Conservation (phyloP, 106 monocot genomes). For the Allium fistulosum region DNA sequence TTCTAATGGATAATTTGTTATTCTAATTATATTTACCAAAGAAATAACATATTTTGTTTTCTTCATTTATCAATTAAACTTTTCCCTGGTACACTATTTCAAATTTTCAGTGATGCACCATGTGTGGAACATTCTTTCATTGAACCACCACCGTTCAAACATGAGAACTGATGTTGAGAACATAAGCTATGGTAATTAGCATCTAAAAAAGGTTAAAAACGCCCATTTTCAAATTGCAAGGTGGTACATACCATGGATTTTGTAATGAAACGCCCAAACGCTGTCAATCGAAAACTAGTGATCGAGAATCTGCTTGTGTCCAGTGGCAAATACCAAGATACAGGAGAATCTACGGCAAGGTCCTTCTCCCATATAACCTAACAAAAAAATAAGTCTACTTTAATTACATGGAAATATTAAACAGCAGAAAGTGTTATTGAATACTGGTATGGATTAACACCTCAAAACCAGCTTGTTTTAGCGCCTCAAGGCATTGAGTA, state of each 20-base stretch:
- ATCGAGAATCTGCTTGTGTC: constrained; percentile 72
- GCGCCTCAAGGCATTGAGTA: constrained; percentile 68
- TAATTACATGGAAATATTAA: not conserved
- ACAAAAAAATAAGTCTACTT: not conserved
- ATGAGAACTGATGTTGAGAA: too few species aligned
- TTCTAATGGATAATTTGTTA: too few species aligned
- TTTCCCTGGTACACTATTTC: not conserved
- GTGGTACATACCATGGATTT: constrained; percentile 47
- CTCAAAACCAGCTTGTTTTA: constrained; percentile 91
- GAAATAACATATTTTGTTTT: too few species aligned
- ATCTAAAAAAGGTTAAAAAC: too few species aligned
- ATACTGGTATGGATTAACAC: constrained; percentile 16
- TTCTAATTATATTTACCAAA: too few species aligned
- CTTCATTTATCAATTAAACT: not conserved
- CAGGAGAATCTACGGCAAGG: constrained; percentile 76
- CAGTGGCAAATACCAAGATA: constrained; percentile 87
- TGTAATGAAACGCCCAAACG: constrained; percentile 70
- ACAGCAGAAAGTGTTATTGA: not conserved
- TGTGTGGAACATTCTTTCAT: too few species aligned
- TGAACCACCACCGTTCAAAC: too few species aligned
- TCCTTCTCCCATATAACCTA: constrained; percentile 88
- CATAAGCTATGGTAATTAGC: too few species aligned
- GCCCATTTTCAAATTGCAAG: too few species aligned
- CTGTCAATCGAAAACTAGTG: constrained; percentile 79
- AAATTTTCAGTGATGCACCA: not conserved